Evolutionary conservation across 1,284 basidiomycete species (phyloP), one percentile per base, ranked within the genome.

Genomic region (Pisolithus thermaeus): DNA sequence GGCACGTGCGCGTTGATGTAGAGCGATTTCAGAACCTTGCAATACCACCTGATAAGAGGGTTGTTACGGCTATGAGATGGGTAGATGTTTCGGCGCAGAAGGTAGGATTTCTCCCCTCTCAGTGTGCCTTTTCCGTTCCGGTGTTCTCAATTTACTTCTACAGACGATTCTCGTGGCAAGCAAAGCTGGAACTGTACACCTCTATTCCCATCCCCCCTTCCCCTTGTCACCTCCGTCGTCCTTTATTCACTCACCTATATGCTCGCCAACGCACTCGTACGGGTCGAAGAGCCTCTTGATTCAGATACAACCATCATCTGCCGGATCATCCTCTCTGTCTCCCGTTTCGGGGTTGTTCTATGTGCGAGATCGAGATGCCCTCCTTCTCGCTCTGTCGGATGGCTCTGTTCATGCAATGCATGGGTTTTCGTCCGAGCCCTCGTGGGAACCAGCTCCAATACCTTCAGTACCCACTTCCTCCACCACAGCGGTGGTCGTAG

Each of bases 361-460:
- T 61, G 58, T 78, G 16, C 61, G 56, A 3, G 62, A 67, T 12
- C 66, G 66, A 42, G 86, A 88, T 60, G 52, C 67, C 3, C 66
- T 87, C 37, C 52, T 87, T 16, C 55, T 88, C 32, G 72, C 78
- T 6, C 71, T 90, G 11, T 73, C 77, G 43, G 87, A 90, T 58
- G 87, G 88, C 3, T 82, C 85, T 7, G 74, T 86, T 56, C 80
- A 85, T 62, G 74, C 76, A 43, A 63, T 89, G 50, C 73, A 76
- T 53, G 61, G 72, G 47, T 27, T 87, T 30, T 77, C 77, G n/a
- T 58, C 56, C 1, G 66, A 73, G 27, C 83, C 82, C 9, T 63
- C 67, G 7, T 72, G 54, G 62, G 39, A 54, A 58, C 46, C 63
- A 55, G 51, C 56, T 47, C 44, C 56, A 38, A 38, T 52, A 12